Evolutionary conservation across 768 basidiomycete genomes (phyloP), one percentile per base, ranked within the genome.

Genomic region (Psilocybe azurescens): DNA sequence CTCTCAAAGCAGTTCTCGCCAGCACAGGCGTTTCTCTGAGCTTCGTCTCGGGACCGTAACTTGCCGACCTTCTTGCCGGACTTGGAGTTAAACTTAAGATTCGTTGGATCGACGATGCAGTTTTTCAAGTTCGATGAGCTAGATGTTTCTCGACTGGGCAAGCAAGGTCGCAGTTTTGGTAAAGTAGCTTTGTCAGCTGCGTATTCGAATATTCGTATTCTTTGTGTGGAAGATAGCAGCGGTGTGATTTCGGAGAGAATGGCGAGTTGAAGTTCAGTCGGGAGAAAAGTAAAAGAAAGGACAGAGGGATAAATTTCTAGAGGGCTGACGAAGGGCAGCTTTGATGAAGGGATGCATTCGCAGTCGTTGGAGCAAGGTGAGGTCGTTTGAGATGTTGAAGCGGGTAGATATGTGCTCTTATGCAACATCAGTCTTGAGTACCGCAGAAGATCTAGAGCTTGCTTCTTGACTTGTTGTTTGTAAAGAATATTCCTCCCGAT

Each of bases 201-300:
- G n/a, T 67, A 65, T 28, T 64, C 59, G 18, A 70, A 59, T n/a
- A 70, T 57, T 8, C 65, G 65, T 3, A 70, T 52, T 18, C 48
- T 59, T 53, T 70, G 69, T 10, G 33, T 29, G 9, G 50, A 16
- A 14, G 66, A 67, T 5, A 70, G 52, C 7, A 56, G 39, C 8
- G 69, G 69, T 1, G 69, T 62, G 11, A 65, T 54, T 10, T 60
- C 53, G 10, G 61, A 54, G 8, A 70, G 66, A 28, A 70, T 66
- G 29, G 50, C 36, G 6, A 70, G 60, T 46, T 67, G 66, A 36
- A 70, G 57, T 61, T 70, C 69, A 18, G 46, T 65, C 0, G 69
- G 69, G 20, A 70, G 65, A 5, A 20, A 41, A 24, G 49, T n/a
- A 36, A 67, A 69, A n/a, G 52, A 52, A n/a, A 46, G 47, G 29